phyloP scores from a whole-genome alignment of 192 early-diverging fungal species.

The Umbelopsis sp. region DNA sequence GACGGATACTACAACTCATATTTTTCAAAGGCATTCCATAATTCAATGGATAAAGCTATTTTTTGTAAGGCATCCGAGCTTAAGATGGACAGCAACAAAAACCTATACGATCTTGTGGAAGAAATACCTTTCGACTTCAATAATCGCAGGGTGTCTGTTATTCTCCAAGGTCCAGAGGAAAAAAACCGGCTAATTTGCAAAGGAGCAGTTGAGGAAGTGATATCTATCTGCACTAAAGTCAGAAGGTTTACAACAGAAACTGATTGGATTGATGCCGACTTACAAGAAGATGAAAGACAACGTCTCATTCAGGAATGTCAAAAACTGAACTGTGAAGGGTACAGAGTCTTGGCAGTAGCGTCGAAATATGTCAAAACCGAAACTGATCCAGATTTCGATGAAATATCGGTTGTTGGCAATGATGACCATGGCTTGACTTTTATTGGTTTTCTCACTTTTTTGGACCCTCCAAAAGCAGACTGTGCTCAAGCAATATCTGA shows the following conservation, averaged over 20 bases:
- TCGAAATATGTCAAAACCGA: conserved; percentile 31
- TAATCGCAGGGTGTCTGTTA: conserved; percentile 54
- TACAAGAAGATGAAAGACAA: background rate
- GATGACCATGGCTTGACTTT: conserved; percentile 51
- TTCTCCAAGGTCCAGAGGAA: conserved; percentile 33
- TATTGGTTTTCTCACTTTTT: conserved; percentile 49
- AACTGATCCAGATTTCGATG: conserved; percentile 19
- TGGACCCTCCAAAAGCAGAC: conserved; percentile 54
- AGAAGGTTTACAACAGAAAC: background rate
- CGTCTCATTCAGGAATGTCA: conserved; percentile 31
- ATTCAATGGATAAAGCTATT: conserved; percentile 51
- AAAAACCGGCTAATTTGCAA: conserved; percentile 42
- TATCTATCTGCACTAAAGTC: conserved; percentile 39
- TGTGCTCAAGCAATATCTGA: conserved; percentile 45
- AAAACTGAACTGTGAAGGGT: conserved; percentile 40
- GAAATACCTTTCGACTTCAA: conserved; percentile 61
- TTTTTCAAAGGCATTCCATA: conserved; percentile 53
- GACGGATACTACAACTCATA: conserved; percentile 49
- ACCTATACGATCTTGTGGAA: conserved; percentile 37
- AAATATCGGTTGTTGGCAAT: background rate
- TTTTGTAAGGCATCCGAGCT: conserved; percentile 37
- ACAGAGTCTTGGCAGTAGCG: conserved; percentile 55
- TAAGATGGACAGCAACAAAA: background rate
- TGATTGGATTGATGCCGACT: conserved; percentile 22
- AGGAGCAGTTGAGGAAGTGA: conserved; percentile 52